These are phyloP conservation scores for Oryza officinalis DNA, from an alignment of 176 grass and related monocot species.

Conservation along the genomic window DNA sequence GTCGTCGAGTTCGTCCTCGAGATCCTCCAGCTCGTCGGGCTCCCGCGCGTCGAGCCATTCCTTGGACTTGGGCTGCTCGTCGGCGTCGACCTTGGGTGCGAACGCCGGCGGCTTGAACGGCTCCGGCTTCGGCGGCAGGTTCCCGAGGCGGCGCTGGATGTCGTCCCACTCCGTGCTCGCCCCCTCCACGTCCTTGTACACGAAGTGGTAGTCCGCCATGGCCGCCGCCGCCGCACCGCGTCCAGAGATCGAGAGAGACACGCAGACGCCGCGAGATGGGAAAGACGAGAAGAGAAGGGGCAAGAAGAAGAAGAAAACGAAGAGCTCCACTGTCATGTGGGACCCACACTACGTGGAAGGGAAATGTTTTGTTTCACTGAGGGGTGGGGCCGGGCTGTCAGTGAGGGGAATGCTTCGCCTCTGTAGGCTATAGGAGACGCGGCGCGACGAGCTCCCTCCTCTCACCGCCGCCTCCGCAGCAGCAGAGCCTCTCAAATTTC, in stretches of 20 bases:
- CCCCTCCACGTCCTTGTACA: slow-evolving; percentile 99
- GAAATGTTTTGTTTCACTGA: background rate
- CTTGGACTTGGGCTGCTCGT: slow-evolving; percentile 69
- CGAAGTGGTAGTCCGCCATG: slow-evolving; percentile 96
- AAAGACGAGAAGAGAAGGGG: background rate
- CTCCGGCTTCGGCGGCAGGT: slow-evolving; percentile 82
- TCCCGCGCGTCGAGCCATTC: slow-evolving; percentile 79
- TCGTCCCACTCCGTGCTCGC: slow-evolving; percentile 91
- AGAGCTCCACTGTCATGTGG: background rate
- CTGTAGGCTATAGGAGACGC: background rate
- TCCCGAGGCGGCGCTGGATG: slow-evolving; percentile 88
- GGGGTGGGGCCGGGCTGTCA: background rate
- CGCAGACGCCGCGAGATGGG: background rate
- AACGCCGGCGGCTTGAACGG: slow-evolving; percentile 85
- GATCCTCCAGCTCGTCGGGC: slow-evolving; percentile 83
- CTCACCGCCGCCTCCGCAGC: background rate
- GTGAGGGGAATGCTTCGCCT: background rate
- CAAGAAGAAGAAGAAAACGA: background rate
- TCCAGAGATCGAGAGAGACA: background rate
- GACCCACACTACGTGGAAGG: background rate
- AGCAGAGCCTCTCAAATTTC: background rate
- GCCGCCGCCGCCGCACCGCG: background rate
- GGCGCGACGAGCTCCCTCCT: background rate
- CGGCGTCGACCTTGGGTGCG: slow-evolving; percentile 62
- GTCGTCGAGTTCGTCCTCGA: slow-evolving; percentile 89